A percentile compares a stretch with the other conserved stretches of the same genome.
These are phyloP conservation scores for Diplotaxis tenuifolia DNA, from an alignment of 345 rosid genomes.

Conservation along the genomic window DNA sequence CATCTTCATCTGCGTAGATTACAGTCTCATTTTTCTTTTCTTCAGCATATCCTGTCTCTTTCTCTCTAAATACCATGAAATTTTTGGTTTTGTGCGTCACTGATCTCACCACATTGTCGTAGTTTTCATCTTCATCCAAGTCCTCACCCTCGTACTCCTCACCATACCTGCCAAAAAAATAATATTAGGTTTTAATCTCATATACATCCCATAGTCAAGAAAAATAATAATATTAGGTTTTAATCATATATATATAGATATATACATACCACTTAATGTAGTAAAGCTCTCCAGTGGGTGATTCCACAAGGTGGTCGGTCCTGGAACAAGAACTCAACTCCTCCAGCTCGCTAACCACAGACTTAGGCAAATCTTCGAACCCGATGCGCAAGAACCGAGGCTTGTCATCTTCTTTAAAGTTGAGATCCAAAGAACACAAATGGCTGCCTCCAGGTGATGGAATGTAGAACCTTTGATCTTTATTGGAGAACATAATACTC, in stretches of 20 bases:
- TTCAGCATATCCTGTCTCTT: background rate
- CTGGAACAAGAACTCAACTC: background rate
- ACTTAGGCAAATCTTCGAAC: background rate
- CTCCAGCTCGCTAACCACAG: background rate
- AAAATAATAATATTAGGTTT: background rate
- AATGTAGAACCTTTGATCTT: background rate
- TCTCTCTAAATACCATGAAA: slow-evolving; percentile 14
- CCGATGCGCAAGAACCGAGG: background rate
- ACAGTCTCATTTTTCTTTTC: background rate
- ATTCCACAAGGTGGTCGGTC: slow-evolving; percentile 10
- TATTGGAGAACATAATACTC: slow-evolving; percentile 13
- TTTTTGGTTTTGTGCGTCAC: background rate
- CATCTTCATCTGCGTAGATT: background rate
- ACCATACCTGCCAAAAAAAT: background rate
- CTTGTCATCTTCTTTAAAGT: background rate
- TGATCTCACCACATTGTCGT: background rate
- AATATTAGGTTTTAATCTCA: too few relatives aligned
- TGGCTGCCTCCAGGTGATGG: background rate
- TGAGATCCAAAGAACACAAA: background rate
- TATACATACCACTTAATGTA: slow-evolving; percentile 11
- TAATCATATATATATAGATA: background rate
- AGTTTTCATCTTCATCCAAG: background rate
- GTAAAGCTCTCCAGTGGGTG: slow-evolving; percentile 13
- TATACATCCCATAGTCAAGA: background rate
- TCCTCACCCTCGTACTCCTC: slow-evolving; percentile 1